Percentiles rank a stretch among this genome's conserved stretches.
phyloP scores from a whole-genome alignment of 139 green algal genomes.

The Mesotaenium endlicherianum region DNA sequence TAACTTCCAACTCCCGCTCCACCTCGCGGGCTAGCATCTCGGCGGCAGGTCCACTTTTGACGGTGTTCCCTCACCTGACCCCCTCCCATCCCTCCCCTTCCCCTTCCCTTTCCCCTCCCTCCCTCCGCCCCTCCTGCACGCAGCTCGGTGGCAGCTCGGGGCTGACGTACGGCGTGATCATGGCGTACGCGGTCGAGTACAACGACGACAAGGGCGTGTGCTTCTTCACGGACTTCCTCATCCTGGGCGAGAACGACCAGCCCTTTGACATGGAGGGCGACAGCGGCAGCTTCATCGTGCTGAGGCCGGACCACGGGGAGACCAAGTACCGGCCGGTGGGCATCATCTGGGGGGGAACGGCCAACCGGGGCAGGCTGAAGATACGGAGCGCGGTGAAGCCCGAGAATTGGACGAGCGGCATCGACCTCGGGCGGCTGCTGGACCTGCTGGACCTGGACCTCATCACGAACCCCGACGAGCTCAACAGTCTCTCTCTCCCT shows the following conservation, averaged over 20 bases:
- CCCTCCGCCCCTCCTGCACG: too few relatives aligned
- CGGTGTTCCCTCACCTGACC: neutral
- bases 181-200: constrained; percentile 43
- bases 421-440: constrained; percentile 14
- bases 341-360: constrained; percentile 30
- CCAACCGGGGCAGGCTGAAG: constrained; percentile 20
- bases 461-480: constrained; percentile 9
- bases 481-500: constrained; percentile 1
- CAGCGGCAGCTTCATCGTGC: constrained; percentile 24
- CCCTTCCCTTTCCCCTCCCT: neutral
- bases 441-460: constrained; percentile 31
- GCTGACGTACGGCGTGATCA: neutral
- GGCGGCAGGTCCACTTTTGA: too few relatives aligned
- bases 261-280: constrained; percentile 37
- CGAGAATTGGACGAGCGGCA: constrained; percentile 30
- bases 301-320: neutral
- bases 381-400: constrained; percentile 1
- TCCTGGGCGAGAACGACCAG: constrained; percentile 14
- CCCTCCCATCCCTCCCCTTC: neutral
- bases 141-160: constrained; percentile 17
- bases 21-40: too few relatives aligned
- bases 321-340: constrained; percentile 7
- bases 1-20: neutral
- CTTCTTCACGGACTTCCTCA: constrained; percentile 34
- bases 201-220: constrained; percentile 38